Percentiles rank a stretch among this genome's conserved stretches.
Evolutionary conservation across 768 basidiomycete genomes (phyloP).

Genomic region (Neoboletus magnificus): DNA sequence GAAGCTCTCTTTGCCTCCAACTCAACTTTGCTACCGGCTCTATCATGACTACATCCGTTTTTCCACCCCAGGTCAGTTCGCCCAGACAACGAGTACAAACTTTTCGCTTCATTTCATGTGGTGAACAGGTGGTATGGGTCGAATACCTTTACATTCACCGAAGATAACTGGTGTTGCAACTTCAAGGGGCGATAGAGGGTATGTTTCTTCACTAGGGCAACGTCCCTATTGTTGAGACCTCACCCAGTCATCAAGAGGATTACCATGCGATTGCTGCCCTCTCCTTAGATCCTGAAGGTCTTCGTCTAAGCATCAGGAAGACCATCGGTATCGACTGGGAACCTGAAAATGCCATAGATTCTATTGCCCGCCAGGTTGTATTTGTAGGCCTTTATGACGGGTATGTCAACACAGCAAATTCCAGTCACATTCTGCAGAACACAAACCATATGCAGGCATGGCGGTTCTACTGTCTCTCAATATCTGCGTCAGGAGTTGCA

Average conservation of each 20-base stretch:
- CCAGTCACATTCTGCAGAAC: background rate
- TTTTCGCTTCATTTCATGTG: constrained; percentile 7
- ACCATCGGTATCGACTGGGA: constrained; percentile 70
- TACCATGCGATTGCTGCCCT: constrained; percentile 75
- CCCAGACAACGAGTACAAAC: background rate
- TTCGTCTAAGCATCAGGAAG: constrained; percentile 61
- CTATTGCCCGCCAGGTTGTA: constrained; percentile 69
- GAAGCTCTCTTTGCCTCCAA: constrained; percentile 6
- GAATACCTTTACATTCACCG: constrained; percentile 70
- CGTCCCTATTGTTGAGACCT: constrained; percentile 5
- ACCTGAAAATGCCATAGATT: constrained; percentile 48
- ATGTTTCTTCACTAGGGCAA: constrained; percentile 11
- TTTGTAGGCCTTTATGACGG: constrained; percentile 93
- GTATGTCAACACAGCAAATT: constrained; percentile 37
- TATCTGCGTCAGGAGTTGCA: constrained; percentile 85
- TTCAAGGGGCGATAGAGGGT: constrained; percentile 76
- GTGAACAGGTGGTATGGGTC: constrained; percentile 52
- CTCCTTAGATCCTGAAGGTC: constrained; percentile 71
- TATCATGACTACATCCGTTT: constrained; percentile 75
- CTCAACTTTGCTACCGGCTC: constrained; percentile 21
- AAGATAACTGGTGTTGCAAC: constrained; percentile 75
- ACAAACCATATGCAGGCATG: constrained; percentile 63
- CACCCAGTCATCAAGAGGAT: constrained; percentile 82
- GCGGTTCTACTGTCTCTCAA: constrained; percentile 86
- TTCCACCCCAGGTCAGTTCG: constrained; percentile 41